These are phyloP conservation scores for Sonneratia alba DNA, from an alignment of 345 rosid genomes.

Conservation along the genomic window DNA sequence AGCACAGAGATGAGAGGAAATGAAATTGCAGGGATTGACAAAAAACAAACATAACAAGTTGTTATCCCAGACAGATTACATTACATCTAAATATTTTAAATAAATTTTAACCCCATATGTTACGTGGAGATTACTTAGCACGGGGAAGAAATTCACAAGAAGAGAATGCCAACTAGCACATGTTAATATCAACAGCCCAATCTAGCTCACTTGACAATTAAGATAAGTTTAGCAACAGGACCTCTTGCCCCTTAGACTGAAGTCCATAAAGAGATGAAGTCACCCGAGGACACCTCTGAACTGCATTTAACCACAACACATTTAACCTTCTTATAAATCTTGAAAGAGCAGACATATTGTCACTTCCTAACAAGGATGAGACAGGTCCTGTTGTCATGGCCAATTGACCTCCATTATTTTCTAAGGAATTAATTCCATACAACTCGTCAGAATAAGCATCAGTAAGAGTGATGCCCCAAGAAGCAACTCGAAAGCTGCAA, in stretches of 20 bases:
- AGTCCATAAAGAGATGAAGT: slow-evolving; percentile 1
- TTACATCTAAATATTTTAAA: neutral
- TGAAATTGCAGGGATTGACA: neutral
- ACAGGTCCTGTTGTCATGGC: slow-evolving; percentile 21
- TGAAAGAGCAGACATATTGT: slow-evolving; percentile 35
- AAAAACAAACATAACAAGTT: neutral
- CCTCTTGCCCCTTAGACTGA: neutral
- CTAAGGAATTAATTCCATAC: slow-evolving; percentile 16
- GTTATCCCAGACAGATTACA: neutral
- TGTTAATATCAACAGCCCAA: neutral
- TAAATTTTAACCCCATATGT: no score
- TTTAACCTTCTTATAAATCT: slow-evolving; percentile 46
- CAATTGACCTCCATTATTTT: slow-evolving; percentile 25
- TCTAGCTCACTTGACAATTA: neutral
- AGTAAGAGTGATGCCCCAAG: slow-evolving; percentile 54
- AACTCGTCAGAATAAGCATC: slow-evolving; percentile 47
- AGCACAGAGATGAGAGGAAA: neutral
- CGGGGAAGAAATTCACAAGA: neutral
- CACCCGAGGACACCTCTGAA: slow-evolving; percentile 83
- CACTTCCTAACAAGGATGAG: slow-evolving; percentile 29
- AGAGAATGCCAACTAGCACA: neutral
- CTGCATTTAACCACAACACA: slow-evolving; percentile 37
- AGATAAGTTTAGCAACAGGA: neutral
- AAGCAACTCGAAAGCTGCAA: slow-evolving; percentile 64
- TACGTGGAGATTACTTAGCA: neutral